phyloP scores from a whole-genome alignment of 495 filamentous ascomycete species.

The Hypoxylon trugodes region DNA sequence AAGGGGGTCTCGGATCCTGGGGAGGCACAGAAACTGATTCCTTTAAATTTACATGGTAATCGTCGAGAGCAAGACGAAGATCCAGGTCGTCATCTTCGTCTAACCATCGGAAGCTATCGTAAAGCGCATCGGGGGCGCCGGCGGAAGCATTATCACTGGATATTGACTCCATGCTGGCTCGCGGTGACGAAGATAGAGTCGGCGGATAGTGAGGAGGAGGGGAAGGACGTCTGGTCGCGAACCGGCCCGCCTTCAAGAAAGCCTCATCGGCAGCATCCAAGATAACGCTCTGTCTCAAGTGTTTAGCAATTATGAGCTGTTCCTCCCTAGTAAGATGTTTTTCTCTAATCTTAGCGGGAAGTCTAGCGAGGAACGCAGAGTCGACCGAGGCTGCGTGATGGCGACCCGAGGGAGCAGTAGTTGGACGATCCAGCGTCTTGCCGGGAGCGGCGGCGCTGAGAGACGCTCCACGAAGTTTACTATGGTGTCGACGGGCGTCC shows the following conservation, averaged over 20 bases:
- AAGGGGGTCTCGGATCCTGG: conserved; percentile 51
- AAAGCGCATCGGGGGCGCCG: conserved; percentile 53
- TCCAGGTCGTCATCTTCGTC: conserved; percentile 82
- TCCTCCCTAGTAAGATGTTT: conserved; percentile 79
- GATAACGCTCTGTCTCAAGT: conserved; percentile 65
- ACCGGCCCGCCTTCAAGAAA: conserved; percentile 60
- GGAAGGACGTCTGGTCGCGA: conserved; percentile 47
- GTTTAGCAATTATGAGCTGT: conserved; percentile 67
- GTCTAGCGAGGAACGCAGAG: conserved; percentile 72
- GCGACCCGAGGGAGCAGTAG: conserved; percentile 40
- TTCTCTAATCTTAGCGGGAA: conserved; percentile 75
- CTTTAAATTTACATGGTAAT: conserved; percentile 60
- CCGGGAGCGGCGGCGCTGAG: conserved; percentile 50
- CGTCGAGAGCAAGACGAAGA: conserved; percentile 66
- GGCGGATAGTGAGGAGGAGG: conserved; percentile 39
- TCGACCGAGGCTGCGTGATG: conserved; percentile 62
- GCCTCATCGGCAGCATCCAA: conserved; percentile 77
- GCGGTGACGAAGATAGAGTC: conserved; percentile 37
- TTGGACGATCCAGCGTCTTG: conserved; percentile 46
- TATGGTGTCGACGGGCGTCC: conserved; percentile 52
- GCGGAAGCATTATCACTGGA: conserved; percentile 25
- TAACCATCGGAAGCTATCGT: conserved; percentile 79
- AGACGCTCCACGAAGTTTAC: conserved; percentile 46
- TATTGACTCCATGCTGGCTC: conserved; percentile 51
- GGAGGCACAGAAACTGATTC: conserved; percentile 50